These are phyloP conservation scores for Cyberlindnera bimundalis DNA, from an alignment of 805 yeast genomes.

Conservation along the genomic window DNA sequence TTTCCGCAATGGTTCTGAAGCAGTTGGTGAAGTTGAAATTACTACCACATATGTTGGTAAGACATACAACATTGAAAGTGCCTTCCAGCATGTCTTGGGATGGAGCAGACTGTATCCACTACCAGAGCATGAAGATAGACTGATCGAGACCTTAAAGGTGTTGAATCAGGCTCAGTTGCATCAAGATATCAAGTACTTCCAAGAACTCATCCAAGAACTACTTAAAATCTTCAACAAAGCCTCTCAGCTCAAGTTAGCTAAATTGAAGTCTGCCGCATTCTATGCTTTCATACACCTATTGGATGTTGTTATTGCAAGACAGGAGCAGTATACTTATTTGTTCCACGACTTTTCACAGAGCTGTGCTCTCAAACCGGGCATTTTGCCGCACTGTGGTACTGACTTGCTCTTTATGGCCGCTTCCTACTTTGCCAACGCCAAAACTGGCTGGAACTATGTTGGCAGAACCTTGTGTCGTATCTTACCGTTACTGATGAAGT, in stretches of 20 bases:
- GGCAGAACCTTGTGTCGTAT: constrained; percentile 65
- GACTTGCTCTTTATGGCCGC: constrained; percentile 45
- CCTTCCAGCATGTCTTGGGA: constrained; percentile 51
- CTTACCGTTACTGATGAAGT: constrained; percentile 46
- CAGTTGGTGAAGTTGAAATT: constrained; percentile 42
- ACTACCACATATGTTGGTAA: constrained; percentile 68
- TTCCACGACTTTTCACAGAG: constrained; percentile 47
- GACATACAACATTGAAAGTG: constrained; percentile 52
- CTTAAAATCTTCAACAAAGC: constrained; percentile 33
- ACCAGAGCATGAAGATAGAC: constrained; percentile 41
- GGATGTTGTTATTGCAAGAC: constrained; percentile 62
- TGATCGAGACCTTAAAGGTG: constrained; percentile 44
- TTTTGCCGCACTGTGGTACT: constrained; percentile 50
- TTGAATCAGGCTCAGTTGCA: constrained; percentile 52
- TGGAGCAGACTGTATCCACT: constrained; percentile 41
- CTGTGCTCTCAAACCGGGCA: constrained; percentile 19
- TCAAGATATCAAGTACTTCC: constrained; percentile 57
- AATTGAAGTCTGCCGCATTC: constrained; percentile 39
- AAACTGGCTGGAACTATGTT: constrained; percentile 55
- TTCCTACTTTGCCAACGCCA: constrained; percentile 45
- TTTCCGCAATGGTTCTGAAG: constrained; percentile 40
- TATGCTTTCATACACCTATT: constrained; percentile 57
- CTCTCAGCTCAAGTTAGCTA: constrained; percentile 20
- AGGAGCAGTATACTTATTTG: constrained; percentile 57
- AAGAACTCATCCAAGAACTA: constrained; percentile 45